Conservation (phyloP, 176 grass and related monocot genomes). For the Saccharum officinarum region DNA sequence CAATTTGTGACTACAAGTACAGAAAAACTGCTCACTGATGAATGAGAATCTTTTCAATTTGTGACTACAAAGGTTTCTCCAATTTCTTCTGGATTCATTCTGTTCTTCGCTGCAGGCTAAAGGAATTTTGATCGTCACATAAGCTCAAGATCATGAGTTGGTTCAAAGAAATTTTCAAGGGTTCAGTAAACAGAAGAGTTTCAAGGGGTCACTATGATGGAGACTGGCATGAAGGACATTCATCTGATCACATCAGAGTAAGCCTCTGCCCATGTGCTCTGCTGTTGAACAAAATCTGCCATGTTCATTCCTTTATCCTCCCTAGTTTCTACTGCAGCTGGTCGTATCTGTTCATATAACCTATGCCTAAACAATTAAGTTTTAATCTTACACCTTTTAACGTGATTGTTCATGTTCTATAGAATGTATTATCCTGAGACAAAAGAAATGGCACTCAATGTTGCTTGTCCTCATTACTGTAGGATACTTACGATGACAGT, state of each 20-base stretch:
- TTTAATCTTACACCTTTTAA: not conserved
- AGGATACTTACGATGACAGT: conserved; percentile 46
- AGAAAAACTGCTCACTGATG: not conserved
- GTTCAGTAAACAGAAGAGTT: conserved; percentile 66
- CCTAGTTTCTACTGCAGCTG: conserved; percentile 1
- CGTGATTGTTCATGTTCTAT: conserved; percentile 19
- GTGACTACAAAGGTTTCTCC: not conserved
- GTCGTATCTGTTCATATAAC: not conserved
- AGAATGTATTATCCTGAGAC: conserved; percentile 1
- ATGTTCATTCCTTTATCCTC: conserved; percentile 8
- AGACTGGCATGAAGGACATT: conserved; percentile 43
- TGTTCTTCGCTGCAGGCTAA: conserved; percentile 7
- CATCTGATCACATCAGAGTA: conserved; percentile 36
- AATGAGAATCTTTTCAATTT: not conserved
- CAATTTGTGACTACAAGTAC: not conserved
- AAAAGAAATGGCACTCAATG: conserved; percentile 6
- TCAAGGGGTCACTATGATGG: conserved; percentile 81
- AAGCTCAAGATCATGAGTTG: conserved; percentile 56
- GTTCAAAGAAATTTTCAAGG: conserved; percentile 80
- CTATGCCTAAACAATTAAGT: not conserved
- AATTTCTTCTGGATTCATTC: conserved; percentile 6
- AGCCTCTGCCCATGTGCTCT: conserved; percentile 9
- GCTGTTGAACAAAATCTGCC: not conserved
- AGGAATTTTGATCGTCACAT: conserved; percentile 22
- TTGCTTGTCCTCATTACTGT: conserved; percentile 10